These are phyloP conservation scores for Davidsoniella australis DNA, from an alignment of 2,329 filamentous ascomycete genomes.

Conservation along the genomic window DNA sequence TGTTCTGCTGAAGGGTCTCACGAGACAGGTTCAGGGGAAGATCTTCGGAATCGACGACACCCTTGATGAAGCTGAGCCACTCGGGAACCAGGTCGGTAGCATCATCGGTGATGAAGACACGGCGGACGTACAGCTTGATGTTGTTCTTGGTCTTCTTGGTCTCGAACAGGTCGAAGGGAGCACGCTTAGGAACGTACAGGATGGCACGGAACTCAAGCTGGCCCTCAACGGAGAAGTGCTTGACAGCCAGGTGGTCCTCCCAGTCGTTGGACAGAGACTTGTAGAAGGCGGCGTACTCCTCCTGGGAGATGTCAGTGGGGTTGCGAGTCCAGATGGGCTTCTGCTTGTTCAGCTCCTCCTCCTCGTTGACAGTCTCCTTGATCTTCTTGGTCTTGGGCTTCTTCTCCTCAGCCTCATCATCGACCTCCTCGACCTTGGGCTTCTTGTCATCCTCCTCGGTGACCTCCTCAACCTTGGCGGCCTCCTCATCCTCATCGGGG, in stretches of 20 bases:
- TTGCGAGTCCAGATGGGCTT: constrained; percentile 99
- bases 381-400: constrained; percentile 98
- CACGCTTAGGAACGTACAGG: constrained; percentile 98
- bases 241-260: constrained; percentile 98
- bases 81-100: constrained; percentile 97
- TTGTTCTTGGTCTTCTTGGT: constrained; percentile 99
- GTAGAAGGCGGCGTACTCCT: constrained; percentile 99
- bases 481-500: constrained; percentile 93
- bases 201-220: constrained; percentile 99
- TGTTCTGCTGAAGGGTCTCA: constrained; percentile 99
- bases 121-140: constrained; percentile 99
- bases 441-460: constrained; percentile 62
- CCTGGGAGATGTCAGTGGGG: constrained; percentile 80
- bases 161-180: constrained; percentile 98
- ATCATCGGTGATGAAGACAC: constrained; percentile 99
- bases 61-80: constrained; percentile 99
- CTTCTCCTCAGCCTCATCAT: constrained; percentile 76
- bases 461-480: constrained; percentile 46
- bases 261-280: constrained; percentile 99
- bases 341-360: constrained; percentile 99
- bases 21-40: constrained; percentile 97
- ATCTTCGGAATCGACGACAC: constrained; percentile 99
- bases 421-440: constrained; percentile 91
- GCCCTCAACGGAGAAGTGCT: constrained; percentile 99
- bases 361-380: constrained; percentile 96